Evolutionary conservation across 768 basidiomycete species (phyloP), one percentile per base, ranked within the genome.

Genomic region (Lyophyllum atratum): DNA sequence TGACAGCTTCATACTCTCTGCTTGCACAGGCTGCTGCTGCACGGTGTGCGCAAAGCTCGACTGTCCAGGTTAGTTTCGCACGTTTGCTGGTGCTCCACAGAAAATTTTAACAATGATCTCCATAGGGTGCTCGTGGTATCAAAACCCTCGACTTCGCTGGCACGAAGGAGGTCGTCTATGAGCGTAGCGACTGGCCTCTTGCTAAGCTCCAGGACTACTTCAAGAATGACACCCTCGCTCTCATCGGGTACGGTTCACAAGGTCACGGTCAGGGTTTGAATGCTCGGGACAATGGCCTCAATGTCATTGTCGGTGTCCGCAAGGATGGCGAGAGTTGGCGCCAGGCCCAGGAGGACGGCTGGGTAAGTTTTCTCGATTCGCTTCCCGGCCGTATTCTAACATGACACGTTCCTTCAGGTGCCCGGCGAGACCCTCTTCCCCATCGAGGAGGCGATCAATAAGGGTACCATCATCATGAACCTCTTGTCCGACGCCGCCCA

Each of bases 381-480:
- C 3, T 12, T 31, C n/a, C 47, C 25, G 11, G n/a, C 31, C 3
- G 3, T 22, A 28, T 48, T 44, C 47, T 52, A 10, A 60, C 15
- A 2, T 39, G 14, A 19, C 28, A 22, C n/a, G 6, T 55, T 22
- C 29, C 11, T 54, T 15, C n/a, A 92, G 90, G 88, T 98, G 22
- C 95, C 96, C 40, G 96, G 95, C 63, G 89, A 98, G 83, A 98
- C 92, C 57, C 87, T 99, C 66, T 99, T 99, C 83, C 83, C 95
- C 66, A 98, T 99, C 66, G 93, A 98, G 66, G 95, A 98, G 74
- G 97, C 97, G 60, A 98, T 98, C 74, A 82, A 89, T 64, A 85
- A 82, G 62, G 97, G 97, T 43, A 97, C 96, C 21, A 95, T 98
- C 83, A 92, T 99, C 85, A 99, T 99, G 97, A 98, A 99, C 85